These are phyloP conservation scores for Scutellaria barbata DNA, from an alignment of 257 asterid genomes.

Conservation along the genomic window DNA sequence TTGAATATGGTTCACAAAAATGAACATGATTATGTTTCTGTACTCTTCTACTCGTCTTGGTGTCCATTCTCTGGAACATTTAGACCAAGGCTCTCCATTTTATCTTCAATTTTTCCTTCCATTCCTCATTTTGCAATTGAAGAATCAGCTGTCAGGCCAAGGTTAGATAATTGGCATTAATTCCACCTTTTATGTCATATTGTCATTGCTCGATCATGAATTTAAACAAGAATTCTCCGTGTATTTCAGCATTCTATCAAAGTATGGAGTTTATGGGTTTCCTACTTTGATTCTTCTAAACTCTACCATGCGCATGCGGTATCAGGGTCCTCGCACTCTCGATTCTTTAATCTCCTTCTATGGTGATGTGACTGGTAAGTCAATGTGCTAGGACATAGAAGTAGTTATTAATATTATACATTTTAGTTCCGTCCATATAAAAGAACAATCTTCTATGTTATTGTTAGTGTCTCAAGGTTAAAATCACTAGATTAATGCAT, in stretches of 20 bases:
- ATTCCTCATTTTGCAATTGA: constrained; percentile 90
- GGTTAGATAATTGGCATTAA: constrained; percentile 53
- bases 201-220: constrained; percentile 26
- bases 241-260: constrained; percentile 79
- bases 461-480: neutral
- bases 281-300: constrained; percentile 81
- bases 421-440: neutral
- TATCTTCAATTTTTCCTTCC: constrained; percentile 81
- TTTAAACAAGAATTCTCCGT: constrained; percentile 28
- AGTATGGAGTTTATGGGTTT: constrained; percentile 94
- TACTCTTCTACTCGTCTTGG: constrained; percentile 95
- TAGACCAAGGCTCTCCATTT: constrained; percentile 67
- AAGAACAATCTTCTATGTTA: constrained; percentile 13
- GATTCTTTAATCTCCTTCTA: constrained; percentile 78
- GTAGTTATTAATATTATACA: neutral
- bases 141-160: constrained; percentile 92
- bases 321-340: constrained; percentile 83
- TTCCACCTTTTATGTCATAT: constrained; percentile 17
- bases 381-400: constrained; percentile 4
- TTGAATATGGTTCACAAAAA: constrained; percentile 67
- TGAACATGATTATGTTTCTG: constrained; percentile 67
- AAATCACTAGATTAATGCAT: neutral
- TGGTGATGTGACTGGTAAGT: constrained; percentile 75
- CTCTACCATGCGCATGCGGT: constrained; percentile 79
- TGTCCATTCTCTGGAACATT: constrained; percentile 87